A percentile compares a stretch with the other conserved stretches of the same genome.
phyloP scores from a whole-genome alignment of 2,329 filamentous ascomycete genomes.

The Aspergillus persii region DNA sequence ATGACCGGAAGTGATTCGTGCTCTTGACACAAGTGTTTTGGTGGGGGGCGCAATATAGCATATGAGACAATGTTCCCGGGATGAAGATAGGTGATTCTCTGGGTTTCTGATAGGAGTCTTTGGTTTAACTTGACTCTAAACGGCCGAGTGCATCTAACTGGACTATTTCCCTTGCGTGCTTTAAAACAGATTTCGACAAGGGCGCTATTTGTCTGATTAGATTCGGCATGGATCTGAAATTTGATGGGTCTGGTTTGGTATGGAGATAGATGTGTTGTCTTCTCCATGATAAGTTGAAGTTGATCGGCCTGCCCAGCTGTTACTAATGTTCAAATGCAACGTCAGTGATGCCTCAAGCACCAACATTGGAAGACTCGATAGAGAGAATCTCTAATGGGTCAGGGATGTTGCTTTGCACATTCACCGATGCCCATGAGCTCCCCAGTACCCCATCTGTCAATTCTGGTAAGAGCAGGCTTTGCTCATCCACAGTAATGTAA shows the following conservation, averaged over 20 bases:
- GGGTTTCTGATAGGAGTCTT: conserved; percentile 39
- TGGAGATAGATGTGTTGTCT: background rate
- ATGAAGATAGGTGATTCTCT: conserved; percentile 56
- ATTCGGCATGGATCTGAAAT: background rate
- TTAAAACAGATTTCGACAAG: background rate
- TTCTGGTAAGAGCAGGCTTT: conserved; percentile 50
- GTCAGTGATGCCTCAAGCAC: background rate
- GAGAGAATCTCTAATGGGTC: conserved; percentile 18
- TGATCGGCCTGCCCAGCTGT: background rate
- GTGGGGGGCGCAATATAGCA: conserved; percentile 56
- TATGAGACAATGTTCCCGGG: conserved; percentile 56
- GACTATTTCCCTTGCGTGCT: background rate
- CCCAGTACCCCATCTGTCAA: conserved; percentile 49
- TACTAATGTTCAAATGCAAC: background rate
- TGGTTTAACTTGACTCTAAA: conserved; percentile 20
- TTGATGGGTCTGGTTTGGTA: background rate
- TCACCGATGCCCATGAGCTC: conserved; percentile 49
- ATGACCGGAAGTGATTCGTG: conserved; percentile 46
- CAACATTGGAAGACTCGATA: conserved; percentile 18
- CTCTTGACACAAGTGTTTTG: conserved; percentile 16
- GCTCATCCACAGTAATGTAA: conserved; percentile 29
- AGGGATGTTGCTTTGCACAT: conserved; percentile 46
- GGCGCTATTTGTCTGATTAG: background rate
- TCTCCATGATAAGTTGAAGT: background rate
- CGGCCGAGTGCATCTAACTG: background rate